Evolutionary conservation across 108 stramenopile genomes (phyloP).

Genomic region (Chaetoceros muelleri): DNA sequence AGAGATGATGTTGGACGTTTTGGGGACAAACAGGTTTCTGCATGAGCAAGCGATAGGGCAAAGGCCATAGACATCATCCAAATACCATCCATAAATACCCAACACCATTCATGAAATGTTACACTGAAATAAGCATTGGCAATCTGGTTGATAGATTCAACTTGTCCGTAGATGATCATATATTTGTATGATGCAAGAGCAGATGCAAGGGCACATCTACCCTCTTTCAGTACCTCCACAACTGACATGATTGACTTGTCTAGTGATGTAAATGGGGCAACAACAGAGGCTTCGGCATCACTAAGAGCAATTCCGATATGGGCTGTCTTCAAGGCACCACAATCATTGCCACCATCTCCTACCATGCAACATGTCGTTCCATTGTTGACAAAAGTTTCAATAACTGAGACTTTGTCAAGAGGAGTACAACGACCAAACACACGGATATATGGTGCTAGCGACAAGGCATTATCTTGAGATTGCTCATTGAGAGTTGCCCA

Average conservation of each 20-base stretch:
- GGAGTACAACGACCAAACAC: conserved; percentile 59
- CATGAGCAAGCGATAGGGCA: conserved; percentile 34
- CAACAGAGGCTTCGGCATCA: conserved; percentile 54
- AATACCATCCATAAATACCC: conserved; percentile 52
- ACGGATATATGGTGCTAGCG: conserved; percentile 16
- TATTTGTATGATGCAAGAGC: conserved; percentile 51
- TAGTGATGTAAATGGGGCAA: conserved; percentile 58
- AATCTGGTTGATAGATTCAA: conserved; percentile 44
- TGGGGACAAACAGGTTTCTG: conserved; percentile 31
- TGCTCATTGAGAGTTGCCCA: conserved; percentile 22
- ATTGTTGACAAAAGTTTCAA: conserved; percentile 34
- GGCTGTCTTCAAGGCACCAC: conserved; percentile 51
- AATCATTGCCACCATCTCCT: conserved; percentile 70
- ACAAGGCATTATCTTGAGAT: conserved; percentile 20
- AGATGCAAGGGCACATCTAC: conserved; percentile 49
- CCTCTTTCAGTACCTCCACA: conserved; percentile 47
- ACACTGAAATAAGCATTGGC: conserved; percentile 35
- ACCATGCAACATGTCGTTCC: conserved; percentile 54
- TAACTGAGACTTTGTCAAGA: conserved; percentile 45
- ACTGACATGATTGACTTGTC: conserved; percentile 50
- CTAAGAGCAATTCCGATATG: conserved; percentile 61
- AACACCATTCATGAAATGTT: conserved; percentile 48
- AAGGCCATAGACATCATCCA: conserved; percentile 51
- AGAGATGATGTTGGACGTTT: conserved; percentile 55
- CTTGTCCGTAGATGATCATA: conserved; percentile 67